Conservation (phyloP, 2,329 filamentous ascomycete species). For the Ascochyta rabiei region DNA sequence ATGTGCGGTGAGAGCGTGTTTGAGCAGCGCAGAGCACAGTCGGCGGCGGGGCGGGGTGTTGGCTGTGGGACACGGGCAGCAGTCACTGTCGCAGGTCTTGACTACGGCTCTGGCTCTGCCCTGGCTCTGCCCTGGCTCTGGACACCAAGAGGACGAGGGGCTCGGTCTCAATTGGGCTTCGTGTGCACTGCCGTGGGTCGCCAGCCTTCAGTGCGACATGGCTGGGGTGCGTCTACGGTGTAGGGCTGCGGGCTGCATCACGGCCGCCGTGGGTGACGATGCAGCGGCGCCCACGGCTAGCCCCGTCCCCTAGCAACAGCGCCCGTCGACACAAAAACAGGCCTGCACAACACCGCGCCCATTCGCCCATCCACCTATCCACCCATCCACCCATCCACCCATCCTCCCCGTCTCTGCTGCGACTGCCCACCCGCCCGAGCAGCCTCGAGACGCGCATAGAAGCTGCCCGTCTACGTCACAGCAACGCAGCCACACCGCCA, state of each 20-base stretch:
- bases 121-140: neutral
- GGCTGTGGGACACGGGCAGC: neutral
- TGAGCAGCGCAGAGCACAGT: neutral
- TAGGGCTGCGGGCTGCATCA: neutral
- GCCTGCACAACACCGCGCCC: no score
- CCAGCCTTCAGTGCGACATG: constrained; percentile 5
- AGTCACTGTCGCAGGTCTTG: no score
- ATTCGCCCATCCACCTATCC: neutral
- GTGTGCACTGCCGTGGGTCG: neutral
- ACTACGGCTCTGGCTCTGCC: no score
- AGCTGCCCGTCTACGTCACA: neutral
- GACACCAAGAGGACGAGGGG: neutral
- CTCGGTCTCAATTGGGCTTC: neutral
- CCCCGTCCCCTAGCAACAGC: constrained; percentile 7
- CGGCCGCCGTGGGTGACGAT: neutral
- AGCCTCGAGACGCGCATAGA: neutral
- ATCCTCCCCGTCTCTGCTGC: neutral
- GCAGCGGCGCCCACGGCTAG: neutral
- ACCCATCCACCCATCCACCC: neutral
- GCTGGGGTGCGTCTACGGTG: neutral
- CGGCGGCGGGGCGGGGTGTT: constrained; percentile 10
- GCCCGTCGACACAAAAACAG: constrained; percentile 16
- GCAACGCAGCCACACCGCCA: no score
- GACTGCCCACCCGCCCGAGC: neutral
- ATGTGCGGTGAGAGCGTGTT: constrained; percentile 29